phyloP scores from a whole-genome alignment of 2,329 filamentous ascomycete genomes.

The Aspergillus sp. region DNA sequence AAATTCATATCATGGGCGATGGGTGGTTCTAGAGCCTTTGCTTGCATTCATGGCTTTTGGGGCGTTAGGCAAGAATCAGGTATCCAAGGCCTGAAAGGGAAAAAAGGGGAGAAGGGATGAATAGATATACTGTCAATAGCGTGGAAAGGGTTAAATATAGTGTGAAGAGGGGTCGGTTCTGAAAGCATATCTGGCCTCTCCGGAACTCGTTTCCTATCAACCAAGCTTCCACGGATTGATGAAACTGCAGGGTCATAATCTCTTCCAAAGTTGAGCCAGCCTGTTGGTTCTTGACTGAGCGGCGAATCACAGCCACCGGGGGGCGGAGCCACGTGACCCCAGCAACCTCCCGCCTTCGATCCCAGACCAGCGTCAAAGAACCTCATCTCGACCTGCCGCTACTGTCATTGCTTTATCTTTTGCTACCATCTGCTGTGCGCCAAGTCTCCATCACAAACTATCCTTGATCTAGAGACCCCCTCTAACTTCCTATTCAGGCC shows the following conservation, averaged over 20 bases:
- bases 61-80: no score
- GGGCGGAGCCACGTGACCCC: constrained; percentile 35
- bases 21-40: no score
- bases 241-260: background rate
- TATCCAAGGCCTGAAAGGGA: background rate
- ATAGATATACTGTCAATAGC: background rate
- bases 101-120: background rate
- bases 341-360: constrained; percentile 44
- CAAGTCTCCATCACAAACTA: constrained; percentile 14
- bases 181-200: background rate
- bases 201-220: background rate
- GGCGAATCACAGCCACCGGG: constrained; percentile 33
- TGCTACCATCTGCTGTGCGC: constrained; percentile 16
- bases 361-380: constrained; percentile 40
- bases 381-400: constrained; percentile 33
- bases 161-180: background rate
- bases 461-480: constrained; percentile 13
- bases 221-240: background rate
- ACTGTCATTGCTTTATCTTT: constrained; percentile 26
- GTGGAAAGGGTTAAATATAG: background rate
- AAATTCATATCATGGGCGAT: no score
- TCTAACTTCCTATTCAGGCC: constrained; percentile 24
- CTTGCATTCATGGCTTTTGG: no score
- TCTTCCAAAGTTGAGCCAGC: background rate
- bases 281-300: background rate